Base-by-base conservation (phyloP, 306 rosid species). In the Biancaea sappan region DNA sequence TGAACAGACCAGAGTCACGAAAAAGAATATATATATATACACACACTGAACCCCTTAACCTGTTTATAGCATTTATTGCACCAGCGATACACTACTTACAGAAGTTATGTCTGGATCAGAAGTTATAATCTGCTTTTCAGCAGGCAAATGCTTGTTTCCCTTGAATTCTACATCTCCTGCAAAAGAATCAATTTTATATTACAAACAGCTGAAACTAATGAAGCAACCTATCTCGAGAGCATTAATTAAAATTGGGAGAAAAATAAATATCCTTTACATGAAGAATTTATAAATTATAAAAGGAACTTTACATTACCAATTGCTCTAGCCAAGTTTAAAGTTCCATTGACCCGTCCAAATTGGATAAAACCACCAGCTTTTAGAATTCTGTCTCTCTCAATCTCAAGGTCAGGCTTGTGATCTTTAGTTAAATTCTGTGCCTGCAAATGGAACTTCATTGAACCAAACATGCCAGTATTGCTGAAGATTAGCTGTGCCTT, bases 321-420 rank as follows among this genome's bases (percentile, higher is more conserved):
- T 66, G 98, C 97, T 74, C 98, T 87, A 31, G 98, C 84, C 87
- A 94, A 81, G 88, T 94, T 94, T 83, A 92, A 83, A 75, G 92
- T 86, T 77, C 98, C 98, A 84, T 94, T 94, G 79, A 94, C 94
- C 19, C 97, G 92, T 63, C 98, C 97, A 78, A 84, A 92, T 82
- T 89, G 97, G 58, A 94, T 87, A 77, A 84, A 94, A 48, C 98
- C 97, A 82, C 98, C 98, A 47, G 96, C 98, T 80, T 90, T 86
- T 47, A 87, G 73, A 87, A 94, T 94, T 81, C 98, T 92, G 37
- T 88, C 97, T 76, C 79, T 91, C 89, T 94, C 98, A 78, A 62
- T 60, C 77, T 92, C 98, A 41, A 94, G 85, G 54, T 92, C 93
- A 50, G 96, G 98, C 80, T 94, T 94, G 88, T 94, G 98, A 90